These are phyloP conservation scores for Phytophthora megakarya DNA, from an alignment of 352 stramenopile genomes.

Conservation along the genomic window DNA sequence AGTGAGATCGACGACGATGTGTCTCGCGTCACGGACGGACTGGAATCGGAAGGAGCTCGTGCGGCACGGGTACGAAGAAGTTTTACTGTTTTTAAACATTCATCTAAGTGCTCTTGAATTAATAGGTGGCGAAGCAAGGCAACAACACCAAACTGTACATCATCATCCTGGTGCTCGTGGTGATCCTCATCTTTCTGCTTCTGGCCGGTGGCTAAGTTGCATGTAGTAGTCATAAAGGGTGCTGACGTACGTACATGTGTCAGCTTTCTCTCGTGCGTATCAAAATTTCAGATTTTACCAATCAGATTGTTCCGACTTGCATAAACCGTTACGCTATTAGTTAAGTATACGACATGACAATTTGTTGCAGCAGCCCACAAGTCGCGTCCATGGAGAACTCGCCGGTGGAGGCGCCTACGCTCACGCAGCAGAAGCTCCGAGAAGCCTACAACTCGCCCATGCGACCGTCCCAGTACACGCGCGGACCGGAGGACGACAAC, in stretches of 20 bases:
- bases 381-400: constrained; percentile 29
- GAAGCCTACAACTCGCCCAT: constrained; percentile 44
- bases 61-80: constrained; percentile 57
- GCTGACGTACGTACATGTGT: constrained; percentile 1
- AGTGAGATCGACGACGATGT: constrained; percentile 91
- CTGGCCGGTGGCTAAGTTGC: constrained; percentile 57
- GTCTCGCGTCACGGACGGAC: constrained; percentile 78
- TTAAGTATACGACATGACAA: too few relatives aligned
- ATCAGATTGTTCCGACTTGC: constrained; percentile 2
- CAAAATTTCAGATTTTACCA: constrained; percentile 15
- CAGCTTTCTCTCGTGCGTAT: constrained; percentile 7
- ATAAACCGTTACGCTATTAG: constrained; percentile 27
- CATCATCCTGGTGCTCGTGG: constrained; percentile 85
- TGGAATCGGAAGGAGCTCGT: constrained; percentile 80
- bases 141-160: constrained; percentile 95
- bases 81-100: constrained; percentile 23
- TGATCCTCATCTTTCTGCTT: constrained; percentile 91
- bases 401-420: not conserved
- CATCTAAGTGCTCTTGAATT: too few relatives aligned
- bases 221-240: constrained; percentile 19
- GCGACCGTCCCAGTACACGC: constrained; percentile 44
- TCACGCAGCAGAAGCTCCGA: constrained; percentile 36
- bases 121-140: constrained; percentile 93
- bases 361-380: constrained; percentile 21
- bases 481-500: constrained; percentile 9